These are phyloP conservation scores for Citeromyces nyonsensis DNA, from an alignment of 805 yeast species.

Conservation along the genomic window DNA sequence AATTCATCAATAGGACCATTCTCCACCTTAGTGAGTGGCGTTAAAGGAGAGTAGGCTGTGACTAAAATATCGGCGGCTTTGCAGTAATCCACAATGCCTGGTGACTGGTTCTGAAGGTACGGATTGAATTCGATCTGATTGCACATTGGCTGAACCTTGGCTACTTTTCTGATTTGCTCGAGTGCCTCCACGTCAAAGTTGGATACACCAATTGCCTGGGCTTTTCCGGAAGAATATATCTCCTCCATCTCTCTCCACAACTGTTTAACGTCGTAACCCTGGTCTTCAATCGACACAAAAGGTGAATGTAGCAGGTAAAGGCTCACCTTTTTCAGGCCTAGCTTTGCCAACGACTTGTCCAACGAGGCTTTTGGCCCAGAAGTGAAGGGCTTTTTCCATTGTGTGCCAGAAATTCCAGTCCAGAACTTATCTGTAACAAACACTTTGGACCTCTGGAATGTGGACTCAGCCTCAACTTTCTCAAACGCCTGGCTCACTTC, in stretches of 20 bases:
- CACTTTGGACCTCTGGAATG: constrained; percentile 25
- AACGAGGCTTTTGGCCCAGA: constrained; percentile 33
- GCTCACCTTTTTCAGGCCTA: constrained; percentile 39
- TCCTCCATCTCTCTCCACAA: constrained; percentile 34
- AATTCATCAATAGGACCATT: constrained; percentile 24
- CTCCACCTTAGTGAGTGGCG: constrained; percentile 39
- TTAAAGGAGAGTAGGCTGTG: constrained; percentile 55
- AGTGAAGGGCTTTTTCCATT: constrained; percentile 1
- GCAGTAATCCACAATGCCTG: constrained; percentile 36
- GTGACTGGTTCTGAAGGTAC: constrained; percentile 47
- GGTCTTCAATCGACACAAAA: too few relatives aligned
- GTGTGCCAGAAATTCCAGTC: constrained; percentile 16
- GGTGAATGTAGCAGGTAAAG: constrained; percentile 37
- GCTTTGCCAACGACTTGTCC: constrained; percentile 25
- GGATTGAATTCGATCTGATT: constrained; percentile 62
- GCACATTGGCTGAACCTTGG: constrained; percentile 36
- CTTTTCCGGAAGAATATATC: constrained; percentile 30
- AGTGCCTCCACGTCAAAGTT: constrained; percentile 36
- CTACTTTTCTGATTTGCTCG: constrained; percentile 21
- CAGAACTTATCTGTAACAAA: constrained; percentile 50
- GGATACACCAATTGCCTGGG: constrained; percentile 45
- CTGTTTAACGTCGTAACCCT: constrained; percentile 26
- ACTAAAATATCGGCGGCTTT: constrained; percentile 31
- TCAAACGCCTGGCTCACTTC: constrained; percentile 44
- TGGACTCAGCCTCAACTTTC: constrained; percentile 13